A percentile compares a stretch with the other conserved stretches of the same genome.
Evolutionary conservation across 495 filamentous ascomycete genomes (phyloP).

Genomic region (Aspergillus indologenus): DNA sequence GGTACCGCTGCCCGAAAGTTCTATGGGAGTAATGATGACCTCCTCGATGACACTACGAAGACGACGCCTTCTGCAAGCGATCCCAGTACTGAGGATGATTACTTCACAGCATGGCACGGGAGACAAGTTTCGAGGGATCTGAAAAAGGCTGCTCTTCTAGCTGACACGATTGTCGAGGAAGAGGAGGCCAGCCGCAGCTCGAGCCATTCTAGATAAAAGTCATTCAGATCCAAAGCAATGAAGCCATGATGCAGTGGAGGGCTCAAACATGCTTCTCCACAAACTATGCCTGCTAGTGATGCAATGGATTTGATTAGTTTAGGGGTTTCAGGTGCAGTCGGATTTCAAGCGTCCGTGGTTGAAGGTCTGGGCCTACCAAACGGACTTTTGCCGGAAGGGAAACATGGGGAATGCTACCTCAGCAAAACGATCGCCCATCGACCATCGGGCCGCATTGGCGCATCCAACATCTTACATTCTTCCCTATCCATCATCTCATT

Average conservation of each 20-base stretch:
- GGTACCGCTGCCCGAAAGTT: background rate
- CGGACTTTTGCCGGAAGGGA: background rate
- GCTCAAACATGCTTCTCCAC: too few relatives aligned
- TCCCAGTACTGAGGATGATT: conserved; percentile 20
- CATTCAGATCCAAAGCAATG: background rate
- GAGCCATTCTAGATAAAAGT: background rate
- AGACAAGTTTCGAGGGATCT: conserved; percentile 24
- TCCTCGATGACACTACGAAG: background rate
- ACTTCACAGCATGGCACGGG: conserved; percentile 37
- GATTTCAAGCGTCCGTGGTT: background rate
- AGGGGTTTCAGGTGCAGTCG: too few relatives aligned
- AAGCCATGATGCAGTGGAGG: too few relatives aligned
- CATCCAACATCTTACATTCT: background rate
- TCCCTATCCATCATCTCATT: too few relatives aligned
- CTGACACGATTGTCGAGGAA: conserved; percentile 65
- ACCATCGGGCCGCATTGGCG: background rate
- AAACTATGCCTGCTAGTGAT: background rate
- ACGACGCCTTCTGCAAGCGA: conserved; percentile 5
- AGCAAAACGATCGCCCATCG: background rate
- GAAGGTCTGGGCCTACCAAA: background rate
- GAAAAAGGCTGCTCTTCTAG: conserved; percentile 40
- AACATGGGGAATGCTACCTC: background rate
- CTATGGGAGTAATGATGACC: background rate
- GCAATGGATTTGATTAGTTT: background rate
- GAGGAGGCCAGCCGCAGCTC: conserved; percentile 42